Percentiles rank a stretch among this genome's conserved stretches.
Evolutionary conservation across 805 yeast genomes (phyloP).

Genomic region (Kregervanrija delftensis): DNA sequence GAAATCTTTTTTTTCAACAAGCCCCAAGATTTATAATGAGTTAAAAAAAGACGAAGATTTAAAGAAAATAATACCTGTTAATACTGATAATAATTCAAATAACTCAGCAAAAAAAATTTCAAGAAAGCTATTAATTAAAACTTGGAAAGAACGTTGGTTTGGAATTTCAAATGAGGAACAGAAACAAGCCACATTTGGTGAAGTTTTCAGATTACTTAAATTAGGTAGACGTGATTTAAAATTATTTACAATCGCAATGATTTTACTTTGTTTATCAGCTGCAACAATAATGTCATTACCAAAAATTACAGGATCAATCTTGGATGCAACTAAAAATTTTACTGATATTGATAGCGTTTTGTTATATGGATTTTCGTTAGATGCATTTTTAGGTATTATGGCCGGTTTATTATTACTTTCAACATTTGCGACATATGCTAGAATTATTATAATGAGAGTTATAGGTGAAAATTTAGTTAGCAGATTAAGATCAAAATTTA

Average conservation of each 20-base stretch:
- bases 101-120: neutral
- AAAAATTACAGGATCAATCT: constrained; percentile 46
- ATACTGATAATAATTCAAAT: neutral
- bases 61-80: too few species aligned
- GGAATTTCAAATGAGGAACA: constrained; percentile 28
- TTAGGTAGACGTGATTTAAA: constrained; percentile 41
- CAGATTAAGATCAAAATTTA: constrained; percentile 68
- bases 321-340: constrained; percentile 40
- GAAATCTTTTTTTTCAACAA: too few species aligned
- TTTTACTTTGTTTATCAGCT: constrained; percentile 40
- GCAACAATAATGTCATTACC: constrained; percentile 47
- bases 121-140: neutral
- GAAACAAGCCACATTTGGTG: constrained; percentile 28
- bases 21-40: too few species aligned
- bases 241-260: constrained; percentile 35
- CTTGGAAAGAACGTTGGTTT: constrained; percentile 25
- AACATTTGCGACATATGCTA: constrained; percentile 71
- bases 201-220: constrained; percentile 33
- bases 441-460: constrained; percentile 66
- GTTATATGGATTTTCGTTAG: constrained; percentile 53
- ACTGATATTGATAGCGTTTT: constrained; percentile 18
- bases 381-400: constrained; percentile 54
- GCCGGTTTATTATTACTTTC: constrained; percentile 64
- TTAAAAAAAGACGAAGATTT: too few species aligned
- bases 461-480: constrained; percentile 88